Percentiles rank a stretch among this genome's conserved stretches.
Conservation (phyloP, 2,329 filamentous ascomycete genomes). For the Xylaria sp. region DNA sequence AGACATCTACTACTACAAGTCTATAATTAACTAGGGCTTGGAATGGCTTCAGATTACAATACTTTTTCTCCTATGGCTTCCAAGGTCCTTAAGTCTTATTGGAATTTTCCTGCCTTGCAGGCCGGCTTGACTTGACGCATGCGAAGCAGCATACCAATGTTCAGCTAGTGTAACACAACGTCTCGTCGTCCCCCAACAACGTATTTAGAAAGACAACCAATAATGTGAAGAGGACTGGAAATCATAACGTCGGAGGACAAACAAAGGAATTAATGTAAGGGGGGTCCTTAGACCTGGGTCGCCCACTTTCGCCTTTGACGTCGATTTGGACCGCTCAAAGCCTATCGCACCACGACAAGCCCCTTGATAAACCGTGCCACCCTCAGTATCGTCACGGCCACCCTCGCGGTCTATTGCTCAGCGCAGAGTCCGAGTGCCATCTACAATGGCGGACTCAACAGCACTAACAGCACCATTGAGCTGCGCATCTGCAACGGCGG, state of each 20-base stretch:
- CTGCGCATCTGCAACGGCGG: constrained; percentile 10
- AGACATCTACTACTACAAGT: too few relatives aligned
- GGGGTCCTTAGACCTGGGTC: background rate
- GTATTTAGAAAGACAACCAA: background rate
- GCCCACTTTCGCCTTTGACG: background rate
- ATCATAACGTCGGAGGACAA: background rate
- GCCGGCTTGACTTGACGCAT: too few relatives aligned
- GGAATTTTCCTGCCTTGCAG: too few relatives aligned
- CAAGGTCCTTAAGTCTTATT: too few relatives aligned
- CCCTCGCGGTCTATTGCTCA: background rate
- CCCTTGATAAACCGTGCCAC: background rate
- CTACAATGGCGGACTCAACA: constrained; percentile 4
- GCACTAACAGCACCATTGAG: background rate
- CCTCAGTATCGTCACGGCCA: background rate
- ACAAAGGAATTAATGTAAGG: background rate
- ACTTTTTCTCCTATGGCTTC: too few relatives aligned
- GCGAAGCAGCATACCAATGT: too few relatives aligned
- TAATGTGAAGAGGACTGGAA: background rate
- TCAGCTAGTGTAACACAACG: too few relatives aligned
- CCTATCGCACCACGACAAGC: background rate
- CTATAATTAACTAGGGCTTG: too few relatives aligned
- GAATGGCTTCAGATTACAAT: too few relatives aligned
- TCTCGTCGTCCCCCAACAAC: too few relatives aligned
- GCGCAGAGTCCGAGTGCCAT: constrained; percentile 4
- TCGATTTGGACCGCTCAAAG: background rate